Evolutionary conservation across 306 rosid genomes (phyloP).

Genomic region (Ceratonia siliqua): DNA sequence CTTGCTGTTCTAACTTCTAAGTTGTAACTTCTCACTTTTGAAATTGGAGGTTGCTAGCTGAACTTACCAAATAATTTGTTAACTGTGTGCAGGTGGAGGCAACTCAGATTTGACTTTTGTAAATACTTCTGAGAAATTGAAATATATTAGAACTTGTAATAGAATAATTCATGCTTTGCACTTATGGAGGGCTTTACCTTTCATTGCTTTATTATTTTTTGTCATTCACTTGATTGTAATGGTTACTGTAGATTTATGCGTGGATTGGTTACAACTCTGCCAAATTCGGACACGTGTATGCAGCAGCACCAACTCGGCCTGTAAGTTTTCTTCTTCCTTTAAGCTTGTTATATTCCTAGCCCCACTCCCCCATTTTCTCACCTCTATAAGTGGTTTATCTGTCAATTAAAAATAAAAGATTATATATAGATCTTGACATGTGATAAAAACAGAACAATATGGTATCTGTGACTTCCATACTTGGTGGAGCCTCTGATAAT

Average conservation of each 20-base stretch:
- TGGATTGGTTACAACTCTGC: slow-evolving; percentile 88
- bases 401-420: not conserved
- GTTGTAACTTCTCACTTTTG: not conserved
- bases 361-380: not conserved
- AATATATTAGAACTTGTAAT: not conserved
- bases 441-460: slow-evolving; percentile 47
- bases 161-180: not conserved
- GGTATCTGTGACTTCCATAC: slow-evolving; percentile 72
- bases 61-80: not conserved
- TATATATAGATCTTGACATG: not conserved
- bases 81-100: not conserved
- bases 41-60: not conserved
- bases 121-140: not conserved
- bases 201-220: not conserved
- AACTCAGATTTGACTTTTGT: not conserved
- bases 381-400: not conserved
- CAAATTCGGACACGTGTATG: slow-evolving; percentile 79
- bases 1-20: not conserved
- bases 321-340: slow-evolving; percentile 45
- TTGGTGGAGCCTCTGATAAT: slow-evolving; percentile 86
- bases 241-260: slow-evolving; percentile 60
- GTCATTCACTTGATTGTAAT: slow-evolving; percentile 12
- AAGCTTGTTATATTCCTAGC: not conserved
- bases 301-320: slow-evolving; percentile 80
- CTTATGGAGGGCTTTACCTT: not conserved